Conservation (phyloP, 2,329 filamentous ascomycete species). For the Cercospora sp. region DNA sequence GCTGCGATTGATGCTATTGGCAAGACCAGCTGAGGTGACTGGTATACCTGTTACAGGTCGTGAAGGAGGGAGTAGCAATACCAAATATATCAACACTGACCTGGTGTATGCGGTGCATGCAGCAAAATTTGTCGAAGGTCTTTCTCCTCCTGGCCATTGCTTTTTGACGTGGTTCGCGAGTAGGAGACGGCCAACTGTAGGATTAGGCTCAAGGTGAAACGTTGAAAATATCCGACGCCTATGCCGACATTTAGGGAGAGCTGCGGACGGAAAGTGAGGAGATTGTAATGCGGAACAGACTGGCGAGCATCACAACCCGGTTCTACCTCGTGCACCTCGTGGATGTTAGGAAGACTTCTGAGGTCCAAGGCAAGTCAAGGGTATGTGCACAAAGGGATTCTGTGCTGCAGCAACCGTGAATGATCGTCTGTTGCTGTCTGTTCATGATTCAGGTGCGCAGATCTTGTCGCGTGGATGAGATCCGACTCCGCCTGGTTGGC, state of each 20-base stretch:
- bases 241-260: not conserved
- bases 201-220: not conserved
- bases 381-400: not conserved
- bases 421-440: not conserved
- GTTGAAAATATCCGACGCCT: not conserved
- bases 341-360: not conserved
- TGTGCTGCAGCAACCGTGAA: not conserved
- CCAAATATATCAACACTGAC: not conserved
- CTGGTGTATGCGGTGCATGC: not conserved
- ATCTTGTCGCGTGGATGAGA: not conserved
- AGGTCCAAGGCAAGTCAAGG: not conserved
- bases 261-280: not conserved
- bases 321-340: not conserved
- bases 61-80: not conserved
- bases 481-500: not conserved
- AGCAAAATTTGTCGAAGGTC: not conserved
- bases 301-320: not conserved
- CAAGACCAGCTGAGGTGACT: conserved; percentile 6
- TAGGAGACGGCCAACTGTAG: not conserved
- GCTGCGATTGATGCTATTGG: conserved; percentile 25
- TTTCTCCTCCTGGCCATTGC: not conserved
- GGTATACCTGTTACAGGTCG: not conserved
- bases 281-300: not conserved
- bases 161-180: not conserved
- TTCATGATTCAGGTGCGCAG: not conserved